Evolutionary conservation across 306 rosid genomes (phyloP).

Genomic region (Dryas octopetala): DNA sequence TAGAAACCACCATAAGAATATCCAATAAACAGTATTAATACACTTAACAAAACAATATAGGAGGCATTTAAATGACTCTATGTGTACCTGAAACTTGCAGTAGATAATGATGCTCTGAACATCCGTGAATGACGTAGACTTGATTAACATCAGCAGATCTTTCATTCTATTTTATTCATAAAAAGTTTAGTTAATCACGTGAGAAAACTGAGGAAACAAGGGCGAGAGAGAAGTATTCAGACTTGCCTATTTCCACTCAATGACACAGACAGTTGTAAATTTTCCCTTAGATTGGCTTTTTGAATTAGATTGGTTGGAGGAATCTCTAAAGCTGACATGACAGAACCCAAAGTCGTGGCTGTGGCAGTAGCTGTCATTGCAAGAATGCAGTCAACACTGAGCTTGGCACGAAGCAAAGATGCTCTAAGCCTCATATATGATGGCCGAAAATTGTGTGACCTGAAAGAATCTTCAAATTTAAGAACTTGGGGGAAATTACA

Average conservation of each 20-base stretch:
- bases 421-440: slow-evolving; percentile 93
- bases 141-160: slow-evolving; percentile 68
- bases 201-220: slow-evolving; percentile 8
- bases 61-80: slow-evolving; percentile 18
- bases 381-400: slow-evolving; percentile 67
- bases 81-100: slow-evolving; percentile 90
- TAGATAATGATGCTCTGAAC: slow-evolving; percentile 82
- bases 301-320: slow-evolving; percentile 66
- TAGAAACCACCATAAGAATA: neutral
- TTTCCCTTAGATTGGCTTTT: slow-evolving; percentile 59
- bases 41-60: neutral
- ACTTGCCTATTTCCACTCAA: slow-evolving; percentile 72
- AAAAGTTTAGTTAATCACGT: slow-evolving; percentile 18
- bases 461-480: slow-evolving; percentile 28
- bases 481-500: neutral
- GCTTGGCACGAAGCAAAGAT: slow-evolving; percentile 61
- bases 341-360: slow-evolving; percentile 64
- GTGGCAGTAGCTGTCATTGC: slow-evolving; percentile 99
- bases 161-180: slow-evolving; percentile 56
- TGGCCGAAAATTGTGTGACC: slow-evolving; percentile 97
- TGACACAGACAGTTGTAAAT: slow-evolving; percentile 72
- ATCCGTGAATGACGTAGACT: slow-evolving; percentile 70
- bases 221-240: slow-evolving; percentile 18
- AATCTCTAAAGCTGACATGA: slow-evolving; percentile 83
- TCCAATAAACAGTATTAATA: neutral